Conservation (phyloP, 345 rosid species). For the Eucalyptus viminalis region DNA sequence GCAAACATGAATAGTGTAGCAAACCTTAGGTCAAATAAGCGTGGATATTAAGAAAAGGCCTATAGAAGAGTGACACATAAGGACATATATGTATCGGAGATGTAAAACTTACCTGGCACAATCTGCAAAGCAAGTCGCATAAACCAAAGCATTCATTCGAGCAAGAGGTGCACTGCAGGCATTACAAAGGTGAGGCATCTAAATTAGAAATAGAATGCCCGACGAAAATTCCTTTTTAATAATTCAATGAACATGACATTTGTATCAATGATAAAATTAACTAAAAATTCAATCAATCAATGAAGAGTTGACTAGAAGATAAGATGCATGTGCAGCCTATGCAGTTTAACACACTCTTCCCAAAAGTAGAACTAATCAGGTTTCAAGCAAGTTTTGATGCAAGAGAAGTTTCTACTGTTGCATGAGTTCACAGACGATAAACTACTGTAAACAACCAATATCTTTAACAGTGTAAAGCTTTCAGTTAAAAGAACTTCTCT, state of each 20-base stretch:
- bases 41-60: not conserved
- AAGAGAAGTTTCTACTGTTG: not conserved
- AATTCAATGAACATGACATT: not conserved
- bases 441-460: not conserved
- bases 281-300: not conserved
- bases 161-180: constrained; percentile 70
- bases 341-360: not conserved
- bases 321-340: not conserved
- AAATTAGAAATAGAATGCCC: not conserved
- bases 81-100: not conserved
- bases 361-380: not conserved
- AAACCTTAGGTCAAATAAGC: not conserved
- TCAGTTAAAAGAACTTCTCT: not conserved
- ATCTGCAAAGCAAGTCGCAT: constrained; percentile 75
- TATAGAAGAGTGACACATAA: not conserved
- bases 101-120: constrained; percentile 51
- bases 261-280: not conserved
- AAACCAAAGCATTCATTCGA: constrained; percentile 64
- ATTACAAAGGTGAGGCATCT: not conserved
- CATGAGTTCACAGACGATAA: not conserved
- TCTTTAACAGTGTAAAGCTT: not conserved
- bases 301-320: not conserved
- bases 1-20: constrained; percentile 1
- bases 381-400: not conserved
- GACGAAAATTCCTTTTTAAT: not conserved